Base-by-base conservation (phyloP, 352 stramenopile genomes). In the Phytophthora citricola region DNA sequence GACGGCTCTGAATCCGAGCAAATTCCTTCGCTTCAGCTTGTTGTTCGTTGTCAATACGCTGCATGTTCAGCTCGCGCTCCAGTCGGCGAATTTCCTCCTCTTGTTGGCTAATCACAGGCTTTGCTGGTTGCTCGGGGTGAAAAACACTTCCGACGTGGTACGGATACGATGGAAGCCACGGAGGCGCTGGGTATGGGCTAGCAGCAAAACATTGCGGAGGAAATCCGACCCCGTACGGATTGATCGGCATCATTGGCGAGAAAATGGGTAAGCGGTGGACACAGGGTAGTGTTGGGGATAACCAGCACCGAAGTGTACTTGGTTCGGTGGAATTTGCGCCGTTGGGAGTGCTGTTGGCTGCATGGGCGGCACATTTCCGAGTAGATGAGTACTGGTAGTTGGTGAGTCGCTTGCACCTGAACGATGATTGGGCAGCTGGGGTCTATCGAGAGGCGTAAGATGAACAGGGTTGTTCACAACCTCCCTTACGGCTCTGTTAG, bases 21-120 rank as follows among this genome's bases (percentile, higher is more conserved):
- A 78, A 67, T n/a, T 78, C 66, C 20, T 66, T 71, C 15, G 46
- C 48, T 58, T 65, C 61, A 60, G 51, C 52, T 50, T 66, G 60
- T 34, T 58, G 63, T 31, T 72, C 59, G 55, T 52, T 49, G 2
- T 38, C 8, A 40, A 57, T n/a, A 15, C 59, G 46, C 4, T 66
- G 36, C 24, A 69, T 55, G 34, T 78, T 66, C 2, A 81, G 49
- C 26, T 71, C 58, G 24, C 58, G 41, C 38, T 78, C 73, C 32
- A 81, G 56, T 29, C 57, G 63, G 20, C 31, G 63, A 54, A 60
- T 66, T 0, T 77, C 67, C 22, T 66, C 44, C n/a, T 74, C 61
- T 71, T 73, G 47, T 26, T 67, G 59, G 34, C 50, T 68, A 41
- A 62, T 27, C 36, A 4, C 22, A 53, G 52, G 10, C 4, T 64